Base-by-base conservation (phyloP, 1,284 basidiomycete species). In the Trametes sp. region DNA sequence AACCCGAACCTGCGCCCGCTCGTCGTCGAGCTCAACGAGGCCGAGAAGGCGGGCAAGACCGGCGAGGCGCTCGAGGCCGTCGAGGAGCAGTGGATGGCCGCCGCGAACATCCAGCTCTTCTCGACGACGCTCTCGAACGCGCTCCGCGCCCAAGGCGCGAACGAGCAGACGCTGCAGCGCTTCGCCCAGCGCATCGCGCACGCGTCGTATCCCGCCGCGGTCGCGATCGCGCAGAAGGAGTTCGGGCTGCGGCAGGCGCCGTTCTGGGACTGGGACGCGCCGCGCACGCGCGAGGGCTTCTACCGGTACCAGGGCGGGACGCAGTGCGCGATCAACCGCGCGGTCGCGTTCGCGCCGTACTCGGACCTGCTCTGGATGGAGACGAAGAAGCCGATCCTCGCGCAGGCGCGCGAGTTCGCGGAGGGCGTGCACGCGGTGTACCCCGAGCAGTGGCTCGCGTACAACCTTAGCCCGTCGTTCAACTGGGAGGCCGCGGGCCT, bases 221-320 rank as follows among this genome's bases (percentile, higher is more conserved):
- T 93, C 65, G 78, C 80, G 58, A 87, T 98, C 66, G 96, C 96
- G 1, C 86, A 90, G 76, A 86, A 86, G 68, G 87, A 93, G 67
- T 93, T 91, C 74, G 93, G 93, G 46, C 82, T 98, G 65, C 87
- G 84, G 76, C 80, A 76, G 49, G 82, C 85, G 41, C 90, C 91
- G 14, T 86, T 84, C 86, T 98, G 94, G 92, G 86, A 96, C 79
- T 98, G 97, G 96, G 93, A 98, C 75, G 84, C 91, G 26, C 95
- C 96, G 49, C 85, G 97, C 59, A 98, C 97, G 0, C 88, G 96
- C 58, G 97, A 98, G 77, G 96, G 96, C 51, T 98, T 87, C 84
- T 98, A 97, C 85, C 89, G 96, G 69, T 98, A 97, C 85, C 94
- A 96, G 77, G 96, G 97, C 64, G 97, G 97, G 19, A 99, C 96